Conservation (phyloP, 495 filamentous ascomycete genomes). For the Annulohypoxylon nitens region DNA sequence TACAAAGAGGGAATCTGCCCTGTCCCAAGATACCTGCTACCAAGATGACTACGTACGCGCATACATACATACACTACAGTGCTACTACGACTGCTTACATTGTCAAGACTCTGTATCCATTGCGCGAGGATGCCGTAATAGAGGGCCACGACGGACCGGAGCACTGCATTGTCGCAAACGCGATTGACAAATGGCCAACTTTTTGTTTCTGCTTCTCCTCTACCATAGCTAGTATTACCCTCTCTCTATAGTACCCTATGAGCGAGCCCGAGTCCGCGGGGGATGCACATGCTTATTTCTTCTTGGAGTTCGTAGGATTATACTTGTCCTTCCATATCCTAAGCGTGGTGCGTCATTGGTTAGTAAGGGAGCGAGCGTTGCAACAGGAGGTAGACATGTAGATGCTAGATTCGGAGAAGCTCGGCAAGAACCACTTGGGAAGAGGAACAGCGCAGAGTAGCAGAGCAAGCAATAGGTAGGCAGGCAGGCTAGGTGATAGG, state of each 20-base stretch:
- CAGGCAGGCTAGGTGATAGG: not conserved
- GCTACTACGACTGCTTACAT: not conserved
- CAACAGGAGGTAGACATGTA: slow-evolving; percentile 25
- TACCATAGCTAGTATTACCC: not conserved
- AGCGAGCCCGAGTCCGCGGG: not conserved
- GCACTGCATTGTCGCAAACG: slow-evolving; percentile 6
- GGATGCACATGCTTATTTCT: slow-evolving; percentile 39
- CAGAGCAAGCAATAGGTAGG: slow-evolving; percentile 6
- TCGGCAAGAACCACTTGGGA: slow-evolving; percentile 26
- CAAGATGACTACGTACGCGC: not conserved
- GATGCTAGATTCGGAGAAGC: slow-evolving; percentile 37
- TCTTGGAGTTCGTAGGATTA: slow-evolving; percentile 69
- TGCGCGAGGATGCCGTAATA: slow-evolving; percentile 32
- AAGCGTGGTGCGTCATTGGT: slow-evolving; percentile 43
- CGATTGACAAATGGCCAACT: slow-evolving; percentile 31
- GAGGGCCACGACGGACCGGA: slow-evolving; percentile 4
- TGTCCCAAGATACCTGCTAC: slow-evolving; percentile 18
- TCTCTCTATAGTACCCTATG: slow-evolving; percentile 17
- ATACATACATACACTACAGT: not conserved
- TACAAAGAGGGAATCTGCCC: slow-evolving; percentile 15
- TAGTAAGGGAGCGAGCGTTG: slow-evolving; percentile 37
- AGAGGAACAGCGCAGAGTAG: slow-evolving; percentile 28
- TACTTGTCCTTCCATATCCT: slow-evolving; percentile 99
- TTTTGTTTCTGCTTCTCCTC: not conserved
- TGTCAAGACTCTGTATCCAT: slow-evolving; percentile 12